These are phyloP conservation scores for Alternaria longipes DNA, from an alignment of 2,329 filamentous ascomycete species.

Conservation along the genomic window DNA sequence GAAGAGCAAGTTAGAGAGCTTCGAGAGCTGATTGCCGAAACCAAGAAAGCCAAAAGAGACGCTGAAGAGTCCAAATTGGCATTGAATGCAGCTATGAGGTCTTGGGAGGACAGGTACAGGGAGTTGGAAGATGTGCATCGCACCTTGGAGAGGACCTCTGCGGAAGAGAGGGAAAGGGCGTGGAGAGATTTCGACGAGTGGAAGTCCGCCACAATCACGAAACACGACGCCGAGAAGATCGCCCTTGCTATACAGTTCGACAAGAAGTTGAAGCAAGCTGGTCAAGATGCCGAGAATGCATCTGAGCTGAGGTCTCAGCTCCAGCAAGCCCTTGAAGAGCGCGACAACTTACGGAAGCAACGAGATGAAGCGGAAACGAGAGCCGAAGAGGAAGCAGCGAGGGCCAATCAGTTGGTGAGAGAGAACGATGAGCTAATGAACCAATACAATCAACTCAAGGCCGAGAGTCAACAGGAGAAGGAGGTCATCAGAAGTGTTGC, in stretches of 20 bases:
- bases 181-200: slow-evolving; percentile 55
- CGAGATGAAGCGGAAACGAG: slow-evolving; percentile 41
- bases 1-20: slow-evolving; percentile 64
- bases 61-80: slow-evolving; percentile 42
- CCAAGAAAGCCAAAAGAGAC: slow-evolving; percentile 55
- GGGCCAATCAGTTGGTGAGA: slow-evolving; percentile 39
- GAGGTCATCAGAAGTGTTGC: slow-evolving; percentile 51
- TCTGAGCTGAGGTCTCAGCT: slow-evolving; percentile 50
- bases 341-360: slow-evolving; percentile 58
- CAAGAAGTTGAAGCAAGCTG: slow-evolving; percentile 56
- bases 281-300: slow-evolving; percentile 54
- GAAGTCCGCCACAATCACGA: slow-evolving; percentile 49
- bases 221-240: slow-evolving; percentile 52
- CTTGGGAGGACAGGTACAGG: slow-evolving; percentile 56
- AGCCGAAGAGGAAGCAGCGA: slow-evolving; percentile 45
- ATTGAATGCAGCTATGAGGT: slow-evolving; percentile 45
- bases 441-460: slow-evolving; percentile 43
- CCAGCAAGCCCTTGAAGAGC: slow-evolving; percentile 59
- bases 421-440: slow-evolving; percentile 50
- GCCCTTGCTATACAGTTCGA: slow-evolving; percentile 52
- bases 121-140: slow-evolving; percentile 54
- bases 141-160: slow-evolving; percentile 50
- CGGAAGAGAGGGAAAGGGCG: slow-evolving; percentile 47
- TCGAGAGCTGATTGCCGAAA: slow-evolving; percentile 56
- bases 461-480: slow-evolving; percentile 49